Percentiles rank a stretch among this genome's conserved stretches.
These are phyloP conservation scores for Tephrocybe sp. DNA, from an alignment of 768 basidiomycete species.

Conservation along the genomic window DNA sequence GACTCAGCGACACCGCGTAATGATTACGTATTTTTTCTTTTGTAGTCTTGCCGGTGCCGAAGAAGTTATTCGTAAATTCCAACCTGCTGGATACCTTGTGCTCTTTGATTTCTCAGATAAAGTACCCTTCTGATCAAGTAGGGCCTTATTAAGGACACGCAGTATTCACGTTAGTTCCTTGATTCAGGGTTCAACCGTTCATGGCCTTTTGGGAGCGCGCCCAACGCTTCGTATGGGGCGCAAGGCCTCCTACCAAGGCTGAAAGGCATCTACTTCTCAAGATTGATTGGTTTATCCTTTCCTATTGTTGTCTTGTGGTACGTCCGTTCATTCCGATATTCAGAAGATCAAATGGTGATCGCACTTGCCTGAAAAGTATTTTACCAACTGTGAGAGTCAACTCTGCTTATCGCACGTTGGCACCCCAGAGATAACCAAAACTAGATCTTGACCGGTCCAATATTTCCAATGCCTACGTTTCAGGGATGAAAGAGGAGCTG, in stretches of 20 bases:
- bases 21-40: conserved; percentile 9
- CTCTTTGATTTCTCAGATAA: background rate
- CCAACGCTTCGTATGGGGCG: conserved; percentile 18
- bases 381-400: conserved; percentile 51
- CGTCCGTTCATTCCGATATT: conserved; percentile 11
- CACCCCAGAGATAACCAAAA: conserved; percentile 5
- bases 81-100: conserved; percentile 2
- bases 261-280: conserved; percentile 57
- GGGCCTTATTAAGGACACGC: background rate
- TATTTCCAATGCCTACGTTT: conserved; percentile 73
- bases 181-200: background rate
- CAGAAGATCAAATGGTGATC: conserved; percentile 1
- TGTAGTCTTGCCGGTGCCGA: conserved; percentile 5
- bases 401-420: conserved; percentile 1
- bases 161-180: background rate
- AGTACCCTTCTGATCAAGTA: background rate
- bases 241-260: conserved; percentile 10
- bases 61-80: background rate
- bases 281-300: conserved; percentile 65
- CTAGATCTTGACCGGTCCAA: conserved; percentile 68
- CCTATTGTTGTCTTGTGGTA: conserved; percentile 71
- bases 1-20: conserved; percentile 9
- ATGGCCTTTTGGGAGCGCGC: conserved; percentile 5
- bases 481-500: conserved; percentile 74
- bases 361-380: conserved; percentile 42